Base-by-base conservation (phyloP, 768 basidiomycete species). In the Amanita phalloides region DNA sequence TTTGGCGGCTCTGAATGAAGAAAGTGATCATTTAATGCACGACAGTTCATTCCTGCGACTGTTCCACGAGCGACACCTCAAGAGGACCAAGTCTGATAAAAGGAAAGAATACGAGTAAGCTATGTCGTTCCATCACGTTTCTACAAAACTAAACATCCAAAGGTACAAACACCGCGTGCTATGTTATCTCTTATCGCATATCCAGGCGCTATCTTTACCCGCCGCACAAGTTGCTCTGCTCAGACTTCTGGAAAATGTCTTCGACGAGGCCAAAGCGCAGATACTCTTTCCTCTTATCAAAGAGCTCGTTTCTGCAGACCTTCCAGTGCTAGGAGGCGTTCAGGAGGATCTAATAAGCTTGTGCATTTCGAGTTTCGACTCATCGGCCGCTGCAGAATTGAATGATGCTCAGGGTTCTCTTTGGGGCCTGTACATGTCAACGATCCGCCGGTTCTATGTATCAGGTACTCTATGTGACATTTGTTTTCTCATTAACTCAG, bases 181-280 rank as follows among this genome's bases (percentile, higher is more conserved):
- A 38, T 90, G 84, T 61, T 92, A 77, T 64, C 64, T 96, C 0
- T 68, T 89, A 5, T 93, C 93, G 1, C 94, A 97, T 62, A 71
- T 86, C 56, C 73, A 75, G 44, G 75, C 79, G 3, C 76, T 86
- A 56, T 65, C 71, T 2, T 61, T 77, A 3, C 64, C 76, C 2
- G 53, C 59, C 1, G 72, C 77, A 14, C 79, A 82, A 54, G 60
- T 78, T 9, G 61, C 68, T 9, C 65, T 97, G 0, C 70, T 97
- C 14, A 66, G 61, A 53, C 62, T 68, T 4, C 49, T 76, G 8
- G 63, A 69, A 25, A 66, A 68, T 7, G 68, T 86, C 36, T 69
- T 76, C 3, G 78, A 81, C 58, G 62, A 58, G 49, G 61, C 64
- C 0, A 76, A 71, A 57, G 66, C 78, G 6, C 71, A 76, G 38